A percentile compares a stretch with the other conserved stretches of the same genome.
These are phyloP conservation scores for Colletotrichum sublineola DNA, from an alignment of 2,329 filamentous ascomycete genomes.

Conservation along the genomic window DNA sequence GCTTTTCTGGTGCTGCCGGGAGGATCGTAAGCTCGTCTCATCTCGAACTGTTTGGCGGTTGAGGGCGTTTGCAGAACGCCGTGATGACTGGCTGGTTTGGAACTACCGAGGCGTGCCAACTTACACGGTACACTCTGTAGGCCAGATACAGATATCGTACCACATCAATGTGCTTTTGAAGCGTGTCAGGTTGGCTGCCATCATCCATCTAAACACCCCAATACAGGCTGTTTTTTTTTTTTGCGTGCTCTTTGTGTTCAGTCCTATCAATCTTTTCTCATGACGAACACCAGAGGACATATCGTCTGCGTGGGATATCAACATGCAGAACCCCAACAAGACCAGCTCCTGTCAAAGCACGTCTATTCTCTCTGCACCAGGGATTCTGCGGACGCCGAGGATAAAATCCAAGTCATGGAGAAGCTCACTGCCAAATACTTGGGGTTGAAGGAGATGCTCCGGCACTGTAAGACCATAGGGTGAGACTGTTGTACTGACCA, in stretches of 20 bases:
- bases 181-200: neutral
- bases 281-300: neutral
- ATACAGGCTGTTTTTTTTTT: neutral
- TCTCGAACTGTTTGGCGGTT: neutral
- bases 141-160: neutral
- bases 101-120: neutral
- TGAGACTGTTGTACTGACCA: conserved; percentile 64
- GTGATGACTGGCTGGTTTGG: neutral
- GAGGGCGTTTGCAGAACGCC: conserved; percentile 9
- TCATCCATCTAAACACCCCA: neutral
- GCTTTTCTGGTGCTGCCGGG: neutral
- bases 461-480: conserved; percentile 46
- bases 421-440: conserved; percentile 55
- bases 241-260: conserved; percentile 14
- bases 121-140: too few species aligned
- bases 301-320: neutral
- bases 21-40: neutral
- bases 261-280: neutral
- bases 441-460: conserved; percentile 47
- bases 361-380: conserved; percentile 45
- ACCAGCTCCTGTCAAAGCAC: conserved; percentile 50
- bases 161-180: conserved; percentile 6
- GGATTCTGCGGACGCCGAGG: conserved; percentile 36
- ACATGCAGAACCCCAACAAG: neutral
- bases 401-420: conserved; percentile 51